Conservation (phyloP, 306 rosid genomes). For the Psophocarpus tetragonolobus region DNA sequence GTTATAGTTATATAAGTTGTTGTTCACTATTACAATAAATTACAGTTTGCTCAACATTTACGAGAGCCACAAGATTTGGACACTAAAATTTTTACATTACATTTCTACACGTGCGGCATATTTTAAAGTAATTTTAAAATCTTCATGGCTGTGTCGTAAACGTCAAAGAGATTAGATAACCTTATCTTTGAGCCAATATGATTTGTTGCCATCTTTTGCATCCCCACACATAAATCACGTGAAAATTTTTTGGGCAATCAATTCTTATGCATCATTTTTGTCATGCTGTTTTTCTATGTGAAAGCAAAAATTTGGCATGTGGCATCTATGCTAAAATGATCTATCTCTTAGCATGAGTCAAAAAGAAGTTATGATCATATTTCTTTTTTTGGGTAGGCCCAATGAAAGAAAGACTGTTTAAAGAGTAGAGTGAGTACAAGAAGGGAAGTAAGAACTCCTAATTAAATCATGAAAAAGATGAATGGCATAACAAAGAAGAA, state of each 20-base stretch:
- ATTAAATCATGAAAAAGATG: background rate
- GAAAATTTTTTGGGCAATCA: background rate
- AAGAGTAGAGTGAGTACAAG: background rate
- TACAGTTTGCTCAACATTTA: background rate
- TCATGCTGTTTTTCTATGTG: background rate
- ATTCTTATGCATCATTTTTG: background rate
- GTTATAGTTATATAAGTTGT: background rate
- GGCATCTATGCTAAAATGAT: background rate
- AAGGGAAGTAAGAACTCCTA: background rate
- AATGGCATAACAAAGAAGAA: background rate
- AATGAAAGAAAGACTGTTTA: background rate
- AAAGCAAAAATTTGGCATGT: background rate
- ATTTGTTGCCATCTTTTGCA: background rate
- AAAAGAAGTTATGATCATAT: background rate
- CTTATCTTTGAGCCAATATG: background rate
- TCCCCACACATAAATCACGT: too few species aligned
- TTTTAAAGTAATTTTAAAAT: background rate
- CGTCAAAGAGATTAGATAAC: background rate
- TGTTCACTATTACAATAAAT: background rate
- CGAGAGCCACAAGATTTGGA: slow-evolving; percentile 7
- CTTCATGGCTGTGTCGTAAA: background rate
- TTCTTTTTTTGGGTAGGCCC: background rate
- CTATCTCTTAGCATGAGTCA: background rate
- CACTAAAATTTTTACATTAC: background rate
- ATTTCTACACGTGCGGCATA: background rate